A percentile compares a stretch with the other conserved stretches of the same genome.
Evolutionary conservation across 1,284 basidiomycete genomes (phyloP).

Genomic region (Puccinia triticina): DNA sequence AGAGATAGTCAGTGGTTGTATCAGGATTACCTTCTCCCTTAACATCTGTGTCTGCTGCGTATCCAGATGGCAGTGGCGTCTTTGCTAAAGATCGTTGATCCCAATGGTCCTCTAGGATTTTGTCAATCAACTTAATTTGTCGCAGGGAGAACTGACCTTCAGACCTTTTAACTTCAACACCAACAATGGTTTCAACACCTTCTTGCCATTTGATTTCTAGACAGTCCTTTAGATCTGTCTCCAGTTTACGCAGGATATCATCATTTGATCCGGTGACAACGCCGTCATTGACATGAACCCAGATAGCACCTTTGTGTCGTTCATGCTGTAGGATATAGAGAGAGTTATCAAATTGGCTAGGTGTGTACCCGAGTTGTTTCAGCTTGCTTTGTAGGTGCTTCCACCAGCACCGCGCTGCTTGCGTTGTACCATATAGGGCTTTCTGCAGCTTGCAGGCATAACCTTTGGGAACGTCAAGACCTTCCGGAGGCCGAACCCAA

Average conservation of each 20-base stretch:
- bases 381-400: slow-evolving; percentile 20
- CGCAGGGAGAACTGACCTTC: not conserved
- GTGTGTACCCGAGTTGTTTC: not conserved
- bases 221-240: not conserved
- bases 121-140: not conserved
- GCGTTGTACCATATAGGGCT: slow-evolving; percentile 17
- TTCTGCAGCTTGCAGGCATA: slow-evolving; percentile 9
- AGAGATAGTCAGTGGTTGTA: not conserved
- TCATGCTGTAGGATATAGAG: slow-evolving; percentile 17
- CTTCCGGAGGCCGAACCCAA: not conserved
- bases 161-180: not conserved
- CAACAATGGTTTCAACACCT: not conserved
- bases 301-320: not conserved
- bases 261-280: not conserved
- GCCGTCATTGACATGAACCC: slow-evolving; percentile 15
- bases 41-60: not conserved
- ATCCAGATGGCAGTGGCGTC: not conserved
- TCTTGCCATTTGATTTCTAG: slow-evolving; percentile 9
- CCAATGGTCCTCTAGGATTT: slow-evolving; percentile 10
- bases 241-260: not conserved
- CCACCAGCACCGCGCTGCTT: slow-evolving; percentile 11
- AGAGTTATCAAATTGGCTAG: slow-evolving; percentile 14
- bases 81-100: not conserved
- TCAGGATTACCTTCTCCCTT: not conserved
- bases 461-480: not conserved